phyloP scores from a whole-genome alignment of 495 filamentous ascomycete genomes.

The Bacidia rubella region DNA sequence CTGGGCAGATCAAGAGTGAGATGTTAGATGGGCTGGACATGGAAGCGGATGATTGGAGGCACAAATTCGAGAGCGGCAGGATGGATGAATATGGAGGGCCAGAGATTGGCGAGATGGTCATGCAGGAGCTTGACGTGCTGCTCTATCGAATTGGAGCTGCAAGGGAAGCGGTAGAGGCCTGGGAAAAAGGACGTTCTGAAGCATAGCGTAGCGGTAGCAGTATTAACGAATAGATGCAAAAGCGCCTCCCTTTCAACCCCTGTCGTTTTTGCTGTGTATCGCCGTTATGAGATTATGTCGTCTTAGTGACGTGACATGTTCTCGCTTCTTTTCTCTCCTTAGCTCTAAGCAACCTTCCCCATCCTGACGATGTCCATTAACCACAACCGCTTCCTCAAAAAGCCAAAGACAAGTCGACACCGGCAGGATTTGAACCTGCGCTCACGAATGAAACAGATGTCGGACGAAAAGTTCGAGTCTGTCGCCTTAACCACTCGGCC shows the following conservation, averaged over 20 bases:
- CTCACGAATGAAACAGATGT: slow-evolving; percentile 25
- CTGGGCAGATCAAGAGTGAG: background rate
- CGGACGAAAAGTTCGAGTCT: slow-evolving; percentile 20
- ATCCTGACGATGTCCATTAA: background rate
- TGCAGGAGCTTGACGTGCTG: background rate
- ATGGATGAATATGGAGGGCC: background rate
- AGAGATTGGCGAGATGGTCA: background rate
- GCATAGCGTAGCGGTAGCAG: background rate
- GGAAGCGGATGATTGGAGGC: background rate
- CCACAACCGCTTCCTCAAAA: too few relatives aligned
- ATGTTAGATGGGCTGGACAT: background rate
- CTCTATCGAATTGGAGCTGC: background rate
- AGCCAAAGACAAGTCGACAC: slow-evolving; percentile 16
- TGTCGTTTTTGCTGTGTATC: too few relatives aligned
- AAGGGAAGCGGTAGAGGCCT: background rate
- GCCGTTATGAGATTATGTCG: too few relatives aligned
- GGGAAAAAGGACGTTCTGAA: background rate
- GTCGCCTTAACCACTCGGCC: slow-evolving; percentile 27
- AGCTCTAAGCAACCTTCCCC: background rate
- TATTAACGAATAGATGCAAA: too few relatives aligned
- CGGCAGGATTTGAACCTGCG: slow-evolving; percentile 27
- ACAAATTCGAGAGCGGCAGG: background rate
- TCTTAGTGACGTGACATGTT: background rate
- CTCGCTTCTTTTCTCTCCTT: background rate
- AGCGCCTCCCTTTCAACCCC: too few relatives aligned